phyloP scores from a whole-genome alignment of 1,139 yeast genomes.

The Nakaseomyces kungkrabaensis region DNA sequence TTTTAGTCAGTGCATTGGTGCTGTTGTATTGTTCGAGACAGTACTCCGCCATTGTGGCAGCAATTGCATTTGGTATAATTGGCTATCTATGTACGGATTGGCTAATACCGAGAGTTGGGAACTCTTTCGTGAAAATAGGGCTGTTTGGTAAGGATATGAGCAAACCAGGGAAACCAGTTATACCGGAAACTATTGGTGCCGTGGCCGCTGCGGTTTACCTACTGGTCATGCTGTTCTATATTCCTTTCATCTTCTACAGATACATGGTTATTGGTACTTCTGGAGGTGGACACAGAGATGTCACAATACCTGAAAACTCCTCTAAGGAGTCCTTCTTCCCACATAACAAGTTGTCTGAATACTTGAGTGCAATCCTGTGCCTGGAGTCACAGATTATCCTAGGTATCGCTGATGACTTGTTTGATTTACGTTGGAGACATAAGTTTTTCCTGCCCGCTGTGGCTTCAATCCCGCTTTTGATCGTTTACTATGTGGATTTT shows the following conservation, averaged over 20 bases:
- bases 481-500: slow-evolving; percentile 88
- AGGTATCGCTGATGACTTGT: slow-evolving; percentile 89
- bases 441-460: slow-evolving; percentile 92
- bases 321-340: slow-evolving; percentile 43
- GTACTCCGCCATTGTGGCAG: slow-evolving; percentile 31
- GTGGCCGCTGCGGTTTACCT: slow-evolving; percentile 75
- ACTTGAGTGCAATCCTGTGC: slow-evolving; percentile 73
- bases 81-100: slow-evolving; percentile 53
- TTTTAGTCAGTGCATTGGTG: not conserved
- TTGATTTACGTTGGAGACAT: slow-evolving; percentile 95
- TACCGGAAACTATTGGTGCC: slow-evolving; percentile 90
- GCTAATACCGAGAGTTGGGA: slow-evolving; percentile 58
- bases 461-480: slow-evolving; percentile 81
- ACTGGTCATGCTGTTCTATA: slow-evolving; percentile 70
- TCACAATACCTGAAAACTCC: slow-evolving; percentile 13
- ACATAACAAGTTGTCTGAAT: slow-evolving; percentile 76
- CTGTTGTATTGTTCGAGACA: slow-evolving; percentile 5
- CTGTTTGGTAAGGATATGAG: slow-evolving; percentile 76
- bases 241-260: slow-evolving; percentile 82
- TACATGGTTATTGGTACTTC: slow-evolving; percentile 53
- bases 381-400: slow-evolving; percentile 74
- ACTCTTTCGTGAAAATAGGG: slow-evolving; percentile 66
- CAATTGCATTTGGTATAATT: slow-evolving; percentile 54
- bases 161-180: slow-evolving; percentile 56
- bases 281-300: slow-evolving; percentile 47